phyloP scores from a whole-genome alignment of 768 basidiomycete species.

The Collybia nuda region DNA sequence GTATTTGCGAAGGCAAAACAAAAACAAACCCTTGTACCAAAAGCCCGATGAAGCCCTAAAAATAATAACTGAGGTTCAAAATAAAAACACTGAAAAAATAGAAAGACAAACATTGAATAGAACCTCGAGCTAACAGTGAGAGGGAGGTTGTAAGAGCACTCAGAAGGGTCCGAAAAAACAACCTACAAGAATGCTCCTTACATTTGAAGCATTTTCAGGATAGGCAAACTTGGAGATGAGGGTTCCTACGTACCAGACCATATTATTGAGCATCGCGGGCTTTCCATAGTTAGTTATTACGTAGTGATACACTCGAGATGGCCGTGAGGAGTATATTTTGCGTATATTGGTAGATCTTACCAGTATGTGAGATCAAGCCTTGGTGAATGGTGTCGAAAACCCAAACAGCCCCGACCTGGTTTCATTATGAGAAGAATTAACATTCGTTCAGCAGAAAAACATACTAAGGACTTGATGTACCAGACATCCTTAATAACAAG shows the following conservation, averaged over 20 bases:
- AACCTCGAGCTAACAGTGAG: slow-evolving; percentile 46
- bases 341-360: slow-evolving; percentile 22
- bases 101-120: slow-evolving; percentile 46
- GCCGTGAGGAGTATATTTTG: not conserved
- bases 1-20: not conserved
- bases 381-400: slow-evolving; percentile 54
- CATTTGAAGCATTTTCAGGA: not conserved
- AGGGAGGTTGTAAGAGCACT: not conserved
- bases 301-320: slow-evolving; percentile 48
- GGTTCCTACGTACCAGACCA: slow-evolving; percentile 45
- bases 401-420: slow-evolving; percentile 48
- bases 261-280: slow-evolving; percentile 30
- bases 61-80: not conserved
- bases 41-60: slow-evolving; percentile 52
- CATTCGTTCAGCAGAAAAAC: slow-evolving; percentile 8
- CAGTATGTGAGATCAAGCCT: slow-evolving; percentile 51
- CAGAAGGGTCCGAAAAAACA: not conserved
- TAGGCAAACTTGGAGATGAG: not conserved
- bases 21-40: slow-evolving; percentile 48
- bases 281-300: slow-evolving; percentile 52
- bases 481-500: slow-evolving; percentile 36
- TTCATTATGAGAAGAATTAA: not conserved
- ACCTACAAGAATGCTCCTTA: slow-evolving; percentile 52
- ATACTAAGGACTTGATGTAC: slow-evolving; percentile 52
- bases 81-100: not conserved